phyloP scores from a whole-genome alignment of 2,329 filamentous ascomycete species.

The Calonectria naviculata region DNA sequence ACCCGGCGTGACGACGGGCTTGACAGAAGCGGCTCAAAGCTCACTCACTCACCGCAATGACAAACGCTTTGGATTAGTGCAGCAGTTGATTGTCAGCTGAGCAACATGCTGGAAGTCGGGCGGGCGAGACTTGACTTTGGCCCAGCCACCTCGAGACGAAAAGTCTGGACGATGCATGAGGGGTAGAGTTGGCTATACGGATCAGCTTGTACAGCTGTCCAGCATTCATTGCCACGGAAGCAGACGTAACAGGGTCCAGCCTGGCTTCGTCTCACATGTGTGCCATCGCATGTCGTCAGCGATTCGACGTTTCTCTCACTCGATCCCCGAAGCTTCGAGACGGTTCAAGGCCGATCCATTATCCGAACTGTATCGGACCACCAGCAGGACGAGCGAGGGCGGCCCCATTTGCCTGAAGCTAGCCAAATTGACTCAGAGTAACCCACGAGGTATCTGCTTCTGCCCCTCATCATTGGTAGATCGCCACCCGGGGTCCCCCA shows the following conservation, averaged over 20 bases:
- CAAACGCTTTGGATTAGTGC: background rate
- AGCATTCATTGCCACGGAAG: background rate
- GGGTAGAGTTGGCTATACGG: background rate
- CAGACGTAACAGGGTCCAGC: background rate
- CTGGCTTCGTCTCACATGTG: background rate
- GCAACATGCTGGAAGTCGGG: background rate
- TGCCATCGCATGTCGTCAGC: background rate
- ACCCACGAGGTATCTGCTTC: slow-evolving; percentile 8
- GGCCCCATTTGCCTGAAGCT: slow-evolving; percentile 13
- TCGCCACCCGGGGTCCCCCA: slow-evolving; percentile 28
- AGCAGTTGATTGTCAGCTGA: slow-evolving; percentile 7
- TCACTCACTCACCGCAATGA: background rate
- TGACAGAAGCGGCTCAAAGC: background rate
- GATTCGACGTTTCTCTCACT: background rate
- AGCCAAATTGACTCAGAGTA: slow-evolving; percentile 38
- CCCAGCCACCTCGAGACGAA: background rate
- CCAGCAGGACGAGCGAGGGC: background rate
- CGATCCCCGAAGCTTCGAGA: slow-evolving; percentile 12
- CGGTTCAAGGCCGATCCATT: slow-evolving; percentile 16
- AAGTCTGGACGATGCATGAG: background rate
- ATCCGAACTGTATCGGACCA: slow-evolving; percentile 33
- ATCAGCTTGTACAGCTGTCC: slow-evolving; percentile 4
- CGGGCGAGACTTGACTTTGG: background rate
- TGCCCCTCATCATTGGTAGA: slow-evolving; percentile 26
- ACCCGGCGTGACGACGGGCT: background rate